Conservation (phyloP, 169 alveolate species). For the Plasmodium coatneyi region DNA sequence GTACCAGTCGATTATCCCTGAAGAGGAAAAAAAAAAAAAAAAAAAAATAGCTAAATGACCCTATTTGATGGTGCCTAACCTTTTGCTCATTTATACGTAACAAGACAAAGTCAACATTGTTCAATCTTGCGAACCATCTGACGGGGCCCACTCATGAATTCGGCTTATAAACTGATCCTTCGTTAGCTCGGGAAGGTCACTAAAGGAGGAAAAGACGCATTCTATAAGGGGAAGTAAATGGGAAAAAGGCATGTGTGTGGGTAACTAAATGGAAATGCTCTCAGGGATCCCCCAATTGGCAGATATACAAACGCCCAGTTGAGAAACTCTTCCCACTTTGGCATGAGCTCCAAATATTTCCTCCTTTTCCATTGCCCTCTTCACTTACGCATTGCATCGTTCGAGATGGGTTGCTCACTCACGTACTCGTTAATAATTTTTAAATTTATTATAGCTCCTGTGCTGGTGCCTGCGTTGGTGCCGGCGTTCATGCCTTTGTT, state of each 20-base stretch:
- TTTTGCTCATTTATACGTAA: not conserved
- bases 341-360: not conserved
- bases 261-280: not conserved
- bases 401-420: constrained; percentile 47
- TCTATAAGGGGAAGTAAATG: not conserved
- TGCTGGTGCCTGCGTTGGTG: not conserved
- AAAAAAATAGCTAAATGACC: not conserved
- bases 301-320: not conserved
- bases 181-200: constrained; percentile 51
- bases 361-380: not conserved
- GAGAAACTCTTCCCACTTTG: not conserved
- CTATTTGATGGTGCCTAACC: not conserved
- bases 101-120: not conserved
- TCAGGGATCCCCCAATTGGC: not conserved
- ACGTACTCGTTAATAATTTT: constrained; percentile 66
- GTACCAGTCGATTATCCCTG: constrained; percentile 71
- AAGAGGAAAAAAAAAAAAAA: not conserved
- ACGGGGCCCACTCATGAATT: constrained; percentile 76
- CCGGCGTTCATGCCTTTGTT: constrained; percentile 6
- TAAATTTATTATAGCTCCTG: constrained; percentile 24
- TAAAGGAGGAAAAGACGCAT: constrained; percentile 71
- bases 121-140: constrained; percentile 43
- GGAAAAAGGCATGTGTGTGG: not conserved
- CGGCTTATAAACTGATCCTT: constrained; percentile 43
- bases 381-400: constrained; percentile 62